Conservation (phyloP, 371 early-diverging fungal genomes). For the Mortierella sp. region DNA sequence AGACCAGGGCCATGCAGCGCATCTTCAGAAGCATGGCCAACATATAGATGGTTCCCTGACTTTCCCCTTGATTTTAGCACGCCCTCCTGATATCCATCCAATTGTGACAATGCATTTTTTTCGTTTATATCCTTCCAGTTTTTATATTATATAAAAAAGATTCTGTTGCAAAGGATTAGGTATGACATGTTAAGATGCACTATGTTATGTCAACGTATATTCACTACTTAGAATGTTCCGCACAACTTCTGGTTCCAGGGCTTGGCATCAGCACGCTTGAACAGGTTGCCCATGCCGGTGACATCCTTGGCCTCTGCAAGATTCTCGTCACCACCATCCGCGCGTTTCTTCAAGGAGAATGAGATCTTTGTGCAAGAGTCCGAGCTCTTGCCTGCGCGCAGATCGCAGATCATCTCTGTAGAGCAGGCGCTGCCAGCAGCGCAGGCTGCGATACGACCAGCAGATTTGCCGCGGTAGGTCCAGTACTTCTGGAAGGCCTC, state of each 20-base stretch:
- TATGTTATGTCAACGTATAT: too few relatives aligned
- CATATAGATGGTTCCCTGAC: not conserved
- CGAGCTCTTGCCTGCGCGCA: slow-evolving; percentile 65
- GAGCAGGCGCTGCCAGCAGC: slow-evolving; percentile 59
- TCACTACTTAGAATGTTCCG: too few relatives aligned
- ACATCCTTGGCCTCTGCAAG: not conserved
- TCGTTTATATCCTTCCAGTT: not conserved
- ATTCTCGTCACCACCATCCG: not conserved
- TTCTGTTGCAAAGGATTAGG: not conserved
- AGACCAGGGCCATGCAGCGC: slow-evolving; percentile 28
- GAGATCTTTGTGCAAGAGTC: slow-evolving; percentile 28
- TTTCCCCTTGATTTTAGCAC: too few relatives aligned
- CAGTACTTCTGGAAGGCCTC: slow-evolving; percentile 61
- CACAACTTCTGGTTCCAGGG: slow-evolving; percentile 42
- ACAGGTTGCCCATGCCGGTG: slow-evolving; percentile 11
- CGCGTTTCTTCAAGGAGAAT: not conserved
- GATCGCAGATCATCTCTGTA: slow-evolving; percentile 58
- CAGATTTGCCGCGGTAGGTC: slow-evolving; percentile 58
- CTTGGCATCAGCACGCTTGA: slow-evolving; percentile 25
- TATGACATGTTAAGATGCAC: too few relatives aligned
- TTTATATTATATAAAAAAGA: not conserved
- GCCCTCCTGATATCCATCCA: not conserved
- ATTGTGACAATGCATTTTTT: not conserved
- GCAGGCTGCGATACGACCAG: slow-evolving; percentile 29
- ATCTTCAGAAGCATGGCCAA: slow-evolving; percentile 36